Evolutionary conservation across 495 filamentous ascomycete genomes (phyloP), one percentile per base, ranked within the genome.

Genomic region (Hypoxylon rickii): DNA sequence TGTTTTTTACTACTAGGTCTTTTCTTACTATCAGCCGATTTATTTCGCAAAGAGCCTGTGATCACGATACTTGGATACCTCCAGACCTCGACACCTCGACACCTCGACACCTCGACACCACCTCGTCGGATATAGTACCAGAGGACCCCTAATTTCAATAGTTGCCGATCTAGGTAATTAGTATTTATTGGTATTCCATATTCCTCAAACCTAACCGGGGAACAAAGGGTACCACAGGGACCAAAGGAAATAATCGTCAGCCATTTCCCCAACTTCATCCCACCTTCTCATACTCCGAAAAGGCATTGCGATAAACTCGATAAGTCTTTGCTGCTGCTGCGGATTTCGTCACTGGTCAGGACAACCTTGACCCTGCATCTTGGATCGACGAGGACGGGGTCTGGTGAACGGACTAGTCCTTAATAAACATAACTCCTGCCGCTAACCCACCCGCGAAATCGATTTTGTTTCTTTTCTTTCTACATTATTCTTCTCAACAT

Each of bases 21-120:
- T 55, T 55, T 38, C 47, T 63, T 63, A 38, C 24, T 49, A 63
- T 63, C 59, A 56, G 48, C 32, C 59, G 33, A 57, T 21, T 16
- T 44, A 15, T 39, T 20, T 45, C 7, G 38, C 37, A 57, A 20
- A 33, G 36, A 55, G 39, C n/a, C 49, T 41, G 24, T 39, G 47
- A 62, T 56, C 52, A 56, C 51, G 58, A 62, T 56, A 61, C 46
- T 26, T 48, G 13, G 31, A 47, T 48, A 47, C 37, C n/a, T n/a
- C n/a, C n/a, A n/a, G n/a, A n/a, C n/a, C n/a, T n/a, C n/a, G n/a
- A n/a, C n/a, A n/a, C n/a, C 17, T 50, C n/a, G 44, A 34, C 38
- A 38, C 44, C 16, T 38, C 22, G 11, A 13, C 19, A 55, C 20
- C 8, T 36, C n/a, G 3, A 41, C 15, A 54, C 24, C 18, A 32